Percentiles rank a stretch among this genome's conserved stretches.
These are phyloP conservation scores for Simmondsia chinensis DNA, from an alignment of 148 eudicot species.

Conservation along the genomic window DNA sequence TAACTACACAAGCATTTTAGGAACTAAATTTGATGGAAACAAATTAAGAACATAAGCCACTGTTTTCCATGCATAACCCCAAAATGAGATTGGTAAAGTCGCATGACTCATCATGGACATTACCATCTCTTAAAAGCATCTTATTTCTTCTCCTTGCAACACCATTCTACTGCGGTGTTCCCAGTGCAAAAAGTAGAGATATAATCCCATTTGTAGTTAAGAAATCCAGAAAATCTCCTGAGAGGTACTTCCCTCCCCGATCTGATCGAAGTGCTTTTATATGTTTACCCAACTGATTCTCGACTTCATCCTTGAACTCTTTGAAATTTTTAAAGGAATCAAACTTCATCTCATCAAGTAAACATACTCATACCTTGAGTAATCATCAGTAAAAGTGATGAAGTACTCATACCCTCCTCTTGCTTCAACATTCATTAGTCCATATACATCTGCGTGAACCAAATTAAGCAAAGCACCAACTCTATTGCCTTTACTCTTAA, in stretches of 20 bases:
- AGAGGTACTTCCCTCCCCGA: background rate
- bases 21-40: background rate
- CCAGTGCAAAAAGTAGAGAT: background rate
- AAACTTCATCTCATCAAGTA: background rate
- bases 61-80: background rate
- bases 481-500: too few species aligned
- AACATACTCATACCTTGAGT: background rate
- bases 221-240: background rate
- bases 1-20: background rate
- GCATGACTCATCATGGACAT: background rate
- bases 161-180: conserved; percentile 1
- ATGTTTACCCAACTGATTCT: background rate
- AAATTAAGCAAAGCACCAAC: too few species aligned
- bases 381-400: background rate
- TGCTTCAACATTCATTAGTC: background rate
- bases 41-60: background rate
- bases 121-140: background rate
- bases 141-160: background rate
- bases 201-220: background rate
- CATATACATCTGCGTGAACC: background rate
- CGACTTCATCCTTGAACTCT: background rate
- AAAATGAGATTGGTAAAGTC: background rate
- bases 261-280: background rate
- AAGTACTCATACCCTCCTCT: background rate
- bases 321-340: background rate